These are phyloP conservation scores for Polyporus arcularius DNA, from an alignment of 768 basidiomycete genomes.

Conservation along the genomic window DNA sequence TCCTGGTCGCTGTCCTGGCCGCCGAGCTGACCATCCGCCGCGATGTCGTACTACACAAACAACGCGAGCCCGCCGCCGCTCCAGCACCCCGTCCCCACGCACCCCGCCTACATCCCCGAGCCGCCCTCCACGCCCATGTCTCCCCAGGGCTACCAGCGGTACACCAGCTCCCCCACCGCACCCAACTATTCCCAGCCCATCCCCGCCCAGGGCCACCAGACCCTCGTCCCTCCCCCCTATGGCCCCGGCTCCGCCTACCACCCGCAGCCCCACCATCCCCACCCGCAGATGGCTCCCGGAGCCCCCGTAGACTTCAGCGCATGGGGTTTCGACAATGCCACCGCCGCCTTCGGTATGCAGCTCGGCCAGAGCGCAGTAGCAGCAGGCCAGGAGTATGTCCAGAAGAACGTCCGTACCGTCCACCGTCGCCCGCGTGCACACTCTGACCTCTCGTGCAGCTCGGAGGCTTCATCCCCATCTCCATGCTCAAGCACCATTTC, in stretches of 20 bases:
- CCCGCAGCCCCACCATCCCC: conserved; percentile 32
- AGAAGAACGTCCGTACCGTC: conserved; percentile 73
- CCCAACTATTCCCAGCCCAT: conserved; percentile 33
- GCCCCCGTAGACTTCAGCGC: conserved; percentile 56
- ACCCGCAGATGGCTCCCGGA: conserved; percentile 37
- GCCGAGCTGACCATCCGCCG: neutral
- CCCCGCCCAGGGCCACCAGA: conserved; percentile 10
- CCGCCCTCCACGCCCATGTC: conserved; percentile 77
- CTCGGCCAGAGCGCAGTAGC: conserved; percentile 89
- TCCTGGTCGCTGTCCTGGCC: neutral
- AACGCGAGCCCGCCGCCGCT: conserved; percentile 72
- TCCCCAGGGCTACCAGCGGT: conserved; percentile 75
- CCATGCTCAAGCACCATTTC: conserved; percentile 85
- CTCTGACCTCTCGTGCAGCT: conserved; percentile 50
- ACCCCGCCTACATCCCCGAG: conserved; percentile 83
- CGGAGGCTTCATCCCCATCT: conserved; percentile 73
- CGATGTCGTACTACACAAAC: conserved; percentile 41
- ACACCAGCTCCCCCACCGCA: conserved; percentile 58
- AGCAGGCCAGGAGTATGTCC: conserved; percentile 94
- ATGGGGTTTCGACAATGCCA: conserved; percentile 90
- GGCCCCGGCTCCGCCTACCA: conserved; percentile 30
- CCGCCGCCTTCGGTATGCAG: conserved; percentile 95
- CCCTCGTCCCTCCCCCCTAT: conserved; percentile 15
- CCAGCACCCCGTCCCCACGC: conserved; percentile 86
- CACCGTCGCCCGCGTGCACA: neutral